phyloP scores from a whole-genome alignment of 2,329 filamentous ascomycete species.

The Scedosporium apiospermum region DNA sequence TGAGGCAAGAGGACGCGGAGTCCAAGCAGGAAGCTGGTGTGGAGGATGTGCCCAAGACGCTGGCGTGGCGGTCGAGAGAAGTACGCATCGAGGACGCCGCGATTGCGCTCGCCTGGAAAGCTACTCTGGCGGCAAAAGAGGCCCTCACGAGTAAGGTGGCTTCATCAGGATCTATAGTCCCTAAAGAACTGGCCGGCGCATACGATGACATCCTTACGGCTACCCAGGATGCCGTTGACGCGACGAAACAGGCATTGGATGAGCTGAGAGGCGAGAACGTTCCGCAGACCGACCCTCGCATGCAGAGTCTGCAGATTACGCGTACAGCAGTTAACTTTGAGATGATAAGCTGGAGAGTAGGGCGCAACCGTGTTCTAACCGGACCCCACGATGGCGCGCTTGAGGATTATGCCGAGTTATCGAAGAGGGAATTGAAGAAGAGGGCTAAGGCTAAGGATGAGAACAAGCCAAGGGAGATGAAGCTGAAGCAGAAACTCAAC shows the following conservation, averaged over 20 bases:
- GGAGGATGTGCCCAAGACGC: slow-evolving; percentile 57
- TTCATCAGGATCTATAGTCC: slow-evolving; percentile 31
- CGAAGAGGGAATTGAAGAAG: slow-evolving; percentile 43
- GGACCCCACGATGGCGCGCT: slow-evolving; percentile 71
- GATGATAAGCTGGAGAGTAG: slow-evolving; percentile 89
- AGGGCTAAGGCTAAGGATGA: slow-evolving; percentile 26
- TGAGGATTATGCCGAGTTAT: slow-evolving; percentile 35
- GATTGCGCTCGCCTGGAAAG: slow-evolving; percentile 74
- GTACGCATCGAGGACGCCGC: slow-evolving; percentile 89
- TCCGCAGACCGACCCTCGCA: slow-evolving; percentile 70
- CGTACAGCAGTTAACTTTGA: slow-evolving; percentile 90
- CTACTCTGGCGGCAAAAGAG: slow-evolving; percentile 48
- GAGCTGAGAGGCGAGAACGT: slow-evolving; percentile 78
- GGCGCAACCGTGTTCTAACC: slow-evolving; percentile 80
- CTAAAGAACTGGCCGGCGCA: slow-evolving; percentile 65
- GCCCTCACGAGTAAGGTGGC: slow-evolving; percentile 38
- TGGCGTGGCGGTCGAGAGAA: slow-evolving; percentile 77
- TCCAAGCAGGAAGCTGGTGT: slow-evolving; percentile 36
- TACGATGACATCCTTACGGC: slow-evolving; percentile 88
- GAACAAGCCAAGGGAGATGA: slow-evolving; percentile 48
- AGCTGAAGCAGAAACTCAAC: slow-evolving; percentile 65
- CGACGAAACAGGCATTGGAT: slow-evolving; percentile 86
- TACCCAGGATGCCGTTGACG: slow-evolving; percentile 89
- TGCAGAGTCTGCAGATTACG: slow-evolving; percentile 89
- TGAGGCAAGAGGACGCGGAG: slow-evolving; percentile 40